A percentile compares a stretch with the other conserved stretches of the same genome.
These are phyloP conservation scores for Colletotrichum lindemuthianum DNA, from an alignment of 2,329 filamentous ascomycete species.

Conservation along the genomic window DNA sequence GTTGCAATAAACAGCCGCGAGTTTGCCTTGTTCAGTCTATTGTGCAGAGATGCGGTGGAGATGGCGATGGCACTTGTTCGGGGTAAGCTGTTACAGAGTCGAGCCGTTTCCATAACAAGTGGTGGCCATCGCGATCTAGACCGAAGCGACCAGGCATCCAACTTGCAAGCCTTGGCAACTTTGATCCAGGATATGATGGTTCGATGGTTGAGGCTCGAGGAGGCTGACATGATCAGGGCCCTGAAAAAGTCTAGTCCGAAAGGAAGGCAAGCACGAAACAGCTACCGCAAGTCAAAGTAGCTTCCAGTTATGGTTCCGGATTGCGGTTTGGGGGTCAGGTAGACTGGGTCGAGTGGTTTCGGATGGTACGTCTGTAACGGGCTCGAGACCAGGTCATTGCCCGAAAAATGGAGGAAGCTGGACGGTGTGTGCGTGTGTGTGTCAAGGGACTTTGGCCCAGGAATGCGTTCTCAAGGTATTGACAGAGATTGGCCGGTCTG, in stretches of 20 bases:
- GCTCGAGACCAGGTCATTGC: conserved; percentile 14
- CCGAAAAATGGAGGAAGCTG: too few relatives aligned
- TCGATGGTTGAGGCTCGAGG: conserved; percentile 17
- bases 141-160: conserved; percentile 23
- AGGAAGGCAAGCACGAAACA: conserved; percentile 19
- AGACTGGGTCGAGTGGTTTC: conserved; percentile 14
- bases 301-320: conserved; percentile 9
- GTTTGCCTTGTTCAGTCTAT: too few relatives aligned
- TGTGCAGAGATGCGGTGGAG: conserved; percentile 9
- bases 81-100: conserved; percentile 1
- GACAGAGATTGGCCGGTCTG: conserved; percentile 1
- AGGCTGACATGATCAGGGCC: conserved; percentile 7
- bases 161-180: conserved; percentile 13
- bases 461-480: not conserved
- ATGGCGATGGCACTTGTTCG: not conserved
- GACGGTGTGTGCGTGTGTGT: not conserved
- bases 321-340: conserved; percentile 12
- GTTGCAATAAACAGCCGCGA: too few relatives aligned
- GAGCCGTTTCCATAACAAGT: not conserved
- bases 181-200: conserved; percentile 3
- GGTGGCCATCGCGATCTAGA: conserved; percentile 22
- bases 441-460: conserved; percentile 2
- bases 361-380: conserved; percentile 19
- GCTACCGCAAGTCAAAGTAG: not conserved
- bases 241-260: not conserved